These are phyloP conservation scores for Trichocomaceae sp. DNA, from an alignment of 2,329 filamentous ascomycete species.

Conservation along the genomic window DNA sequence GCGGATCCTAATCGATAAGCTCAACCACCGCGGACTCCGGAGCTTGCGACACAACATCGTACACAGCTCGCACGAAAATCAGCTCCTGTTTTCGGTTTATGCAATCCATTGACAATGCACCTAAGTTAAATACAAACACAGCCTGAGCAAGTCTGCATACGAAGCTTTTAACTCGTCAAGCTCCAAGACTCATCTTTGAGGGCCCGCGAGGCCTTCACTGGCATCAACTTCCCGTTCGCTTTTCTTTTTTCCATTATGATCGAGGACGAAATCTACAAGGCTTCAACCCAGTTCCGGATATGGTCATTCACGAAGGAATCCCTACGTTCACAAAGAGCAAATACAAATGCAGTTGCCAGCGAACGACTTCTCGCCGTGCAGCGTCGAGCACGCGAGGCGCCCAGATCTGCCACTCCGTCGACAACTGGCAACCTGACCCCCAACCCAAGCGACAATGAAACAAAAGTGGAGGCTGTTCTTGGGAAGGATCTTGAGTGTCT, in stretches of 20 bases:
- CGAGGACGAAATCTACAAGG: constrained; percentile 86
- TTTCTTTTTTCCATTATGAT: constrained; percentile 49
- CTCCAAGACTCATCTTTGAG: not conserved
- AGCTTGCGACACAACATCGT: too few relatives aligned
- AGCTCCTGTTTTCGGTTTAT: not conserved
- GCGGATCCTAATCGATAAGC: constrained; percentile 2
- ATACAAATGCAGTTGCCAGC: constrained; percentile 73
- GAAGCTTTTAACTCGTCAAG: not conserved
- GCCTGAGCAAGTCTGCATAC: not conserved
- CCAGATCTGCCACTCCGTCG: constrained; percentile 27
- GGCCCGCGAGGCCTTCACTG: not conserved
- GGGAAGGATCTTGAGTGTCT: constrained; percentile 63
- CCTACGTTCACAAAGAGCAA: constrained; percentile 63
- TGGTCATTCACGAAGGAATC: constrained; percentile 83
- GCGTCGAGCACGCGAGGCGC: constrained; percentile 39
- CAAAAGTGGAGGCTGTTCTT: constrained; percentile 23
- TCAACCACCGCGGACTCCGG: not conserved
- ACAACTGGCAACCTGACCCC: constrained; percentile 26
- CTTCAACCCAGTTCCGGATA: constrained; percentile 80
- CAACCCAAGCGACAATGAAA: constrained; percentile 29
- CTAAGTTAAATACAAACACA: not conserved
- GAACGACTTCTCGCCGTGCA: constrained; percentile 58
- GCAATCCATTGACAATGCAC: not conserved
- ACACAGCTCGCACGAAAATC: not conserved
- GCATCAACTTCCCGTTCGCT: not conserved